Evolutionary conservation across 352 stramenopile species (phyloP), one percentile per base, ranked within the genome.

Genomic region (Globisporangium apiculatum): DNA sequence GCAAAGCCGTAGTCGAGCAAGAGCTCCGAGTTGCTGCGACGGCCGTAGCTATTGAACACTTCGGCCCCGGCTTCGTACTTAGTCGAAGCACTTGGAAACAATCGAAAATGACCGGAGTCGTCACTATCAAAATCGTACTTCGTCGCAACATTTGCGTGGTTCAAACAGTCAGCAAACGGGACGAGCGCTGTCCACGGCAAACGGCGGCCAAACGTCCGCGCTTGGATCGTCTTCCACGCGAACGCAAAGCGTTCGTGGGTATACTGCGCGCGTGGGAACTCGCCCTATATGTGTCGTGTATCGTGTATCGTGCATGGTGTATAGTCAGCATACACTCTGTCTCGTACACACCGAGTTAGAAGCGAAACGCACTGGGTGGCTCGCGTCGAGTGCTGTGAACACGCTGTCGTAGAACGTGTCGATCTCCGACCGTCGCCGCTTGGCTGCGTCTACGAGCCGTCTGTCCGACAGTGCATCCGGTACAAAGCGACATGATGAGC

Each of bases 1-100:
- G 83, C 74, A 66, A 98, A 98, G n/a, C 91, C 91, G 64, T 98
- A 98, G 60, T 97, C 91, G 5, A 97, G 68, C 41, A 97, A 69
- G 35, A 98, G 65, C 66, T 94, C 83, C 47, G 87, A 85, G 64
- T 97, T 98, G 48, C 73, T 58, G 31, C 91, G 71, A 4, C 88
- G 73, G 0, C 91, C 91, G 66, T 98, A 98, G 61, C 76, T 94
- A 66, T 97, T 98, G 63, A 97, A 97, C 17, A 94, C 86, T 65
- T 98, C 91, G 12, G 56, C 48, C 4, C 83, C 81, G 8, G 69
- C 57, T 0, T 53, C 59, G 61, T 87, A 97, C 50, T 55, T 52
- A 35, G 73, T 96, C 7, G 53, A 60, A 7, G 57, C 72, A 12
- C 72, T 91, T 12, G 87, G 83, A 72, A 74, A 89, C 43, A 89